These are phyloP conservation scores for Apiosordaria backusii DNA, from an alignment of 495 filamentous ascomycete species.

Conservation along the genomic window DNA sequence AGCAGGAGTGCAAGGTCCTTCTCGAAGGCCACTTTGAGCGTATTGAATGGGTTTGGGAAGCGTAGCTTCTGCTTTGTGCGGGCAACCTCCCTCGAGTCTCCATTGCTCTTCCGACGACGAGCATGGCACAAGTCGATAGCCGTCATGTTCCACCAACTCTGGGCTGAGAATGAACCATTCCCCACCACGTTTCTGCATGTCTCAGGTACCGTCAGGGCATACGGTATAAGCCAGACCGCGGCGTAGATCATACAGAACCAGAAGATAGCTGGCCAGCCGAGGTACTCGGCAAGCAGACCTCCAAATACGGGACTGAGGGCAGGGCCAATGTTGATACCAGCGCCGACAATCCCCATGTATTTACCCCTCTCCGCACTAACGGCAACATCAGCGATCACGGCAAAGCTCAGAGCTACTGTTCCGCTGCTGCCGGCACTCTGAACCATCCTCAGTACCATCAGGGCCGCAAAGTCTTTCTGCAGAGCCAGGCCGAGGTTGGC, in stretches of 20 bases:
- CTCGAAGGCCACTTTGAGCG: constrained; percentile 61
- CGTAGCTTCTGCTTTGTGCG: constrained; percentile 47
- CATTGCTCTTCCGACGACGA: constrained; percentile 22
- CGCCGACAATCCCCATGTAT: constrained; percentile 54
- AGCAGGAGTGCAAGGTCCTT: constrained; percentile 53
- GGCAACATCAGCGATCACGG: constrained; percentile 59
- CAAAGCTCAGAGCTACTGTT: constrained; percentile 55
- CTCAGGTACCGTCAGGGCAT: constrained; percentile 58
- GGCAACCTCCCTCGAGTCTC: not conserved
- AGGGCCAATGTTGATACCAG: constrained; percentile 53
- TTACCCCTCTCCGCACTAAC: constrained; percentile 56
- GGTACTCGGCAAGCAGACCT: constrained; percentile 58
- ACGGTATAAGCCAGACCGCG: constrained; percentile 50
- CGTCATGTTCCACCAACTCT: constrained; percentile 54
- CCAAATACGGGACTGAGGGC: constrained; percentile 62
- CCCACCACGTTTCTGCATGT: constrained; percentile 69
- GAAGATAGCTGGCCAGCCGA: constrained; percentile 70
- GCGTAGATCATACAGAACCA: constrained; percentile 67
- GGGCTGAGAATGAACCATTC: constrained; percentile 59
- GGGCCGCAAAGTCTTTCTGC: constrained; percentile 55
- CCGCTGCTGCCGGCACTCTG: constrained; percentile 60
- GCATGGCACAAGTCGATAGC: constrained; percentile 41
- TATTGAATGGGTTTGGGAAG: constrained; percentile 68
- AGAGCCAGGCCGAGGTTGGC: constrained; percentile 64
- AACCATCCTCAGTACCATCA: constrained; percentile 59